Evolutionary conservation across 192 early-diverging fungal genomes (phyloP).

Genomic region (Blastocladiella britannica): DNA sequence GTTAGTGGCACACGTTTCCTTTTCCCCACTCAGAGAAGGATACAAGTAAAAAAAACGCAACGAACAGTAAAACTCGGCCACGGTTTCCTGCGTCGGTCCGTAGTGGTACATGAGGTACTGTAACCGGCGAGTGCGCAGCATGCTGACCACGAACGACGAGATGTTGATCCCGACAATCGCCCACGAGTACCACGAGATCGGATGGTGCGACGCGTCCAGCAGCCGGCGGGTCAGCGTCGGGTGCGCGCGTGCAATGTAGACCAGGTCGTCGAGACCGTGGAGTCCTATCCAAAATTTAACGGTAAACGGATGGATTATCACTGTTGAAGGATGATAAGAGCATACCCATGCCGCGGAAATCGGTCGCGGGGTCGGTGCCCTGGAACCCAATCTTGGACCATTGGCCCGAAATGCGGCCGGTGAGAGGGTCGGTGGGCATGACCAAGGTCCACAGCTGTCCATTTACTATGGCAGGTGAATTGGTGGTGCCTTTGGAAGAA

Average conservation of each 20-base stretch:
- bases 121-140: constrained; percentile 35
- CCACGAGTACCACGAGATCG: constrained; percentile 53
- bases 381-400: constrained; percentile 69
- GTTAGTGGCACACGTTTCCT: neutral
- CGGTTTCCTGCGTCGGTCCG: constrained; percentile 28
- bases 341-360: constrained; percentile 67
- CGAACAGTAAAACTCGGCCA: constrained; percentile 59
- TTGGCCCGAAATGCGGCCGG: constrained; percentile 27
- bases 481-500: too few relatives aligned
- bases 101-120: constrained; percentile 40
- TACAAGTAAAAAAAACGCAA: constrained; percentile 1
- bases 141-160: constrained; percentile 36
- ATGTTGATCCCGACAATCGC: constrained; percentile 66
- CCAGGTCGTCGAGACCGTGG: constrained; percentile 47
- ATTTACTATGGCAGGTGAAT: too few relatives aligned
- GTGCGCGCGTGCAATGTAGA: constrained; percentile 40
- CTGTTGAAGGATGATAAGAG: neutral
- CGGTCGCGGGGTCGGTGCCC: constrained; percentile 59
- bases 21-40: too few relatives aligned
- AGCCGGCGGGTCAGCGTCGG: constrained; percentile 25
- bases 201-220: constrained; percentile 36
- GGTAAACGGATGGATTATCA: neutral
- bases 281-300: constrained; percentile 24
- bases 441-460: constrained; percentile 38
- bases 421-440: constrained; percentile 27